A percentile compares a stretch with the other conserved stretches of the same genome.
phyloP scores from a whole-genome alignment of 1,139 yeast species.

The Blastobotrys malaysiensis region DNA sequence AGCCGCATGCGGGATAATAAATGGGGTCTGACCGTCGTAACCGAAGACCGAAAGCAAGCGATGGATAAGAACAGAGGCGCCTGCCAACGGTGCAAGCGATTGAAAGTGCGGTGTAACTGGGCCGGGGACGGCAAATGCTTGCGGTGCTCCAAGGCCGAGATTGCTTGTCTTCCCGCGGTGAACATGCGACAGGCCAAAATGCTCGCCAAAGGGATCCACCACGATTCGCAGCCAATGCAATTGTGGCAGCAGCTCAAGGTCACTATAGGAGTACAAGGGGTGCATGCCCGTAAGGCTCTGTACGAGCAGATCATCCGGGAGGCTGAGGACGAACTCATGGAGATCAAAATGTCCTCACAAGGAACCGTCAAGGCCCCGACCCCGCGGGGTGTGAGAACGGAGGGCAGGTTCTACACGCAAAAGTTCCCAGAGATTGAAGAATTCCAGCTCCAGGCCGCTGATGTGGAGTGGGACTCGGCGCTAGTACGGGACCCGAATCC shows the following conservation, averaged over 20 bases:
- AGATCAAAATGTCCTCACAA: neutral
- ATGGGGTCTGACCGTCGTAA: too few relatives aligned
- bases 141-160: slow-evolving; percentile 7
- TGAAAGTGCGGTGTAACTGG: slow-evolving; percentile 7
- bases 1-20: too few relatives aligned
- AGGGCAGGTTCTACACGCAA: neutral
- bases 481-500: neutral
- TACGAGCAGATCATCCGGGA: neutral
- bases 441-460: neutral
- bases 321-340: neutral
- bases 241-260: neutral
- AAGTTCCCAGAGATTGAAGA: neutral
- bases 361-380: neutral
- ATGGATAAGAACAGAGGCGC: slow-evolving; percentile 1
- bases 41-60: too few relatives aligned
- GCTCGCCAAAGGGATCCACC: neutral
- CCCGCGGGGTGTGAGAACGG: neutral
- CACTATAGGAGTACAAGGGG: neutral
- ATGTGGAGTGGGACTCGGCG: neutral
- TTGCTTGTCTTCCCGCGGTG: neutral
- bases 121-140: slow-evolving; percentile 1
- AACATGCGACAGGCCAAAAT: neutral
- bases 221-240: neutral
- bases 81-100: slow-evolving; percentile 9
- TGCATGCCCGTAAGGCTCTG: neutral